Evolutionary conservation across 1,284 basidiomycete species (phyloP), one percentile per base, ranked within the genome.

Genomic region (Papiliotrema laurentii): DNA sequence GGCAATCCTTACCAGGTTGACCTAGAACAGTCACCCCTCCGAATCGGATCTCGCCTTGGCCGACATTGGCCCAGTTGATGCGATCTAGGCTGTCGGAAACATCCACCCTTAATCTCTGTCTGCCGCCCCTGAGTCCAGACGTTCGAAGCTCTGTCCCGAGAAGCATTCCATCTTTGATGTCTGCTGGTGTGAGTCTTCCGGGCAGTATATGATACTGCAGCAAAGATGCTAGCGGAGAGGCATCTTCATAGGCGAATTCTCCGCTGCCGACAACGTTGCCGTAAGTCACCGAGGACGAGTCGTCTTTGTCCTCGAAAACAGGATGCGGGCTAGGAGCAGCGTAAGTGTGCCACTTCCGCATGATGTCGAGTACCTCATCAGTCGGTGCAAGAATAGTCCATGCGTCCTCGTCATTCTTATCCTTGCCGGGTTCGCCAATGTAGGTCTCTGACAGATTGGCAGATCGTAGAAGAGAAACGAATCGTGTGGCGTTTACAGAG

Each of bases 301-400:
- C n/a, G n/a, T n/a, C n/a, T n/a, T n/a, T n/a, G n/a, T n/a, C n/a
- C n/a, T n/a, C n/a, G n/a, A n/a, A n/a, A n/a, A n/a, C n/a, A n/a
- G 14, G 5, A 5, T 35, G 5, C 34, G 34, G 21, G 34, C 4
- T 5, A n/a, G 14, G 4, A 19, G 14, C 34, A 49, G 26, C 35
- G 27, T 1, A 33, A 77, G 76, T 49, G 2, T 53, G 58, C 60
- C 63, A 63, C 33, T 56, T 53, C 24, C 66, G 66, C 49, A 62
- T 52, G 27, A 56, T 59, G 24, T 72, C 72, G 22, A 97, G 74
- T 4, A 92, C 87, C 50, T 96, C 89, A 71, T 97, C 90, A 34
- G 80, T 79, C 0, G 91, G 91, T 0, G 92, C 94, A 30, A 98
- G 81, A 47, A 93, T 86, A 0, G 90, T 92, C 71, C 86, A 79